Percentiles rank a stretch among this genome's conserved stretches.
These are phyloP conservation scores for Boletus rubescentipes DNA, from an alignment of 768 basidiomycete species.

Conservation along the genomic window DNA sequence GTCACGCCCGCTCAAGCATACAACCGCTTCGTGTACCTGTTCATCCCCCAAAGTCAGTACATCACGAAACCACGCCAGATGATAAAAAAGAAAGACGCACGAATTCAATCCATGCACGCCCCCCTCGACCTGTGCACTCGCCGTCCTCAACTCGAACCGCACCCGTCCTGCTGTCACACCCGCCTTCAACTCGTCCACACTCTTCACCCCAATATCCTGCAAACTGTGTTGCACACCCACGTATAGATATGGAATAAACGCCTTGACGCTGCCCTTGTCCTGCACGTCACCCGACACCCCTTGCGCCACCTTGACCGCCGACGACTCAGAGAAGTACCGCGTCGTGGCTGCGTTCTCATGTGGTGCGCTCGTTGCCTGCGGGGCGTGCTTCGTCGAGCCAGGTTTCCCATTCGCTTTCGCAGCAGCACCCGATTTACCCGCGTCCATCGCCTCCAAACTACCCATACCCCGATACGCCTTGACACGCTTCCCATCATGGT, in stretches of 20 bases:
- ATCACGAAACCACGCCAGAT: background rate
- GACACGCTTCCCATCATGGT: slow-evolving; percentile 97
- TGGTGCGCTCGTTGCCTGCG: slow-evolving; percentile 45
- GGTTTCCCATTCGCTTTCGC: slow-evolving; percentile 24
- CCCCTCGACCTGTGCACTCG: slow-evolving; percentile 94
- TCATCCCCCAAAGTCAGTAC: background rate
- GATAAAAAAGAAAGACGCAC: slow-evolving; percentile 47
- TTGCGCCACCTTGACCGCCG: slow-evolving; percentile 93
- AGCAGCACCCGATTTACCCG: slow-evolving; percentile 48
- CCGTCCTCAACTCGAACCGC: slow-evolving; percentile 90
- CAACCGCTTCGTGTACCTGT: slow-evolving; percentile 58
- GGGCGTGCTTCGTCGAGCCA: slow-evolving; percentile 45
- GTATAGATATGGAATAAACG: slow-evolving; percentile 85
- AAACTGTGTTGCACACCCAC: slow-evolving; percentile 89
- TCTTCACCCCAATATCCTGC: slow-evolving; percentile 86
- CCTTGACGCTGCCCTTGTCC: slow-evolving; percentile 93
- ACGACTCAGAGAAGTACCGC: slow-evolving; percentile 56
- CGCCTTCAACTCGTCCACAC: slow-evolving; percentile 62
- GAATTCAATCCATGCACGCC: slow-evolving; percentile 95
- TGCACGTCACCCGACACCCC: slow-evolving; percentile 96
- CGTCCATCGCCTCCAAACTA: slow-evolving; percentile 90
- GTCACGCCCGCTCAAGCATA: slow-evolving; percentile 36
- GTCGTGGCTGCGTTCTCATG: slow-evolving; percentile 94
- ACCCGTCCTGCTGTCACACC: slow-evolving; percentile 66
- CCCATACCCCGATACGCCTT: slow-evolving; percentile 99